Evolutionary conservation across 768 basidiomycete genomes (phyloP).

Genomic region (Collybiopsis confluens): DNA sequence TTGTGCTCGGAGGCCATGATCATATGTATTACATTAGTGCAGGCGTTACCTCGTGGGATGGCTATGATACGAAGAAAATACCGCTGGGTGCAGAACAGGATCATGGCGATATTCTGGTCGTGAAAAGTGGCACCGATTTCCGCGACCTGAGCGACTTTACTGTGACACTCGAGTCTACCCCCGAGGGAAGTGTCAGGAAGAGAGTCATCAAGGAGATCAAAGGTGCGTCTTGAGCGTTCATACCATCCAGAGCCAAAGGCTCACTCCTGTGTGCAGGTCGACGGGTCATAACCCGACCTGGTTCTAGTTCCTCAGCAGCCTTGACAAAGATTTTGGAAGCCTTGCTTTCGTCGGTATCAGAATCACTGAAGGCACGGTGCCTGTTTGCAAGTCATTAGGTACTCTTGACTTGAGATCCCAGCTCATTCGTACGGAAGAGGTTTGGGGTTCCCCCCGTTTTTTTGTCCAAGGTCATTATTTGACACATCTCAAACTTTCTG

Average conservation of each 20-base stretch:
- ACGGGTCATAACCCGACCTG: constrained; percentile 58
- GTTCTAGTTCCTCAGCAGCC: constrained; percentile 47
- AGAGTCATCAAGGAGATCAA: constrained; percentile 59
- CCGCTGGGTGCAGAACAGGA: constrained; percentile 72
- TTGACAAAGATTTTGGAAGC: constrained; percentile 57
- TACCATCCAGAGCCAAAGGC: constrained; percentile 10
- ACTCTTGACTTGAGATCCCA: constrained; percentile 72
- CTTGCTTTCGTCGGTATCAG: constrained; percentile 64
- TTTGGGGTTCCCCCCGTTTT: constrained; percentile 20
- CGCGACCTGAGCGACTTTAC: constrained; percentile 76
- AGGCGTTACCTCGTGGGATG: constrained; percentile 65
- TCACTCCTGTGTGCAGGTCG: constrained; percentile 60
- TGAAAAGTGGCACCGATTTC: constrained; percentile 91
- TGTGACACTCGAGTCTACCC: constrained; percentile 56
- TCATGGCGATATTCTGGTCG: constrained; percentile 61
- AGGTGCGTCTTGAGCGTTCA: constrained; percentile 35
- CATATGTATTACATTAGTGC: constrained; percentile 75
- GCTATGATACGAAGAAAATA: constrained; percentile 46
- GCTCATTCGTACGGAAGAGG: constrained; percentile 72
- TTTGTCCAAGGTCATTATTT: too few species aligned
- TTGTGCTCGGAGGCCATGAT: constrained; percentile 87
- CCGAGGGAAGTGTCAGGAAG: constrained; percentile 57
- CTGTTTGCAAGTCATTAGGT: constrained; percentile 67
- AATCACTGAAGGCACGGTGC: constrained; percentile 66
- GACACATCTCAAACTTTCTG: too few species aligned